phyloP scores from a whole-genome alignment of 116 monocot species.

The Zostera marina region DNA sequence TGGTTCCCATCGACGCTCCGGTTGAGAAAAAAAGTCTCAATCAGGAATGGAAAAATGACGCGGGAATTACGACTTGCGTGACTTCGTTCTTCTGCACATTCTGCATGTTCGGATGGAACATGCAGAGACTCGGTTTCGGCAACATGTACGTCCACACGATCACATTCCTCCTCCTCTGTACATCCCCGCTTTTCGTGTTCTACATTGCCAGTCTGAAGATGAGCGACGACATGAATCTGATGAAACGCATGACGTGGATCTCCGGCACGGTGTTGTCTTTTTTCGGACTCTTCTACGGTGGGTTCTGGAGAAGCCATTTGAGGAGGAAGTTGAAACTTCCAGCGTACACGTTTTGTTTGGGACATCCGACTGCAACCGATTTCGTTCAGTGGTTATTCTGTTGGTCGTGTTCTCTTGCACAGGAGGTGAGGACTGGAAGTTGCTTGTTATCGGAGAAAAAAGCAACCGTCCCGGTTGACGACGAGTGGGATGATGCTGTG shows the following conservation, averaged over 20 bases:
- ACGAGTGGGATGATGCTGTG: no score
- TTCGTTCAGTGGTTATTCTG: conserved; percentile 61
- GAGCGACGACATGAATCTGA: conserved; percentile 9
- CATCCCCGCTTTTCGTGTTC: conserved; percentile 37
- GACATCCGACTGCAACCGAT: conserved; percentile 26
- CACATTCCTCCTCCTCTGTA: conserved; percentile 40
- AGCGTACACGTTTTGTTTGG: conserved; percentile 25
- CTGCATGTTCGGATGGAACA: conserved; percentile 74
- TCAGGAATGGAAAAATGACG: conserved; percentile 13
- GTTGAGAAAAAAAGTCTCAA: neutral
- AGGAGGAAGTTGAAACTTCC: conserved; percentile 49
- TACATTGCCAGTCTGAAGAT: conserved; percentile 28
- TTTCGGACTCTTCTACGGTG: conserved; percentile 58
- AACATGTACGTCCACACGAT: conserved; percentile 72
- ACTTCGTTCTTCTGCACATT: conserved; percentile 47
- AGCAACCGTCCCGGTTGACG: no score
- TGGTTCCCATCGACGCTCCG: neutral
- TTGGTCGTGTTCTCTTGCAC: conserved; percentile 61
- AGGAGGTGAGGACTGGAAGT: conserved; percentile 51
- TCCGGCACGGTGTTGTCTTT: conserved; percentile 35
- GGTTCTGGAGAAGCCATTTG: conserved; percentile 68
- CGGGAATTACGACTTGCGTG: conserved; percentile 13
- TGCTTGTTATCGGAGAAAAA: neutral
- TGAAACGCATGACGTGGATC: conserved; percentile 19
- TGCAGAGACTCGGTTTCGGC: conserved; percentile 65